phyloP scores from a whole-genome alignment of 1,284 basidiomycete genomes.

The Trichosporon coremiiforme region DNA sequence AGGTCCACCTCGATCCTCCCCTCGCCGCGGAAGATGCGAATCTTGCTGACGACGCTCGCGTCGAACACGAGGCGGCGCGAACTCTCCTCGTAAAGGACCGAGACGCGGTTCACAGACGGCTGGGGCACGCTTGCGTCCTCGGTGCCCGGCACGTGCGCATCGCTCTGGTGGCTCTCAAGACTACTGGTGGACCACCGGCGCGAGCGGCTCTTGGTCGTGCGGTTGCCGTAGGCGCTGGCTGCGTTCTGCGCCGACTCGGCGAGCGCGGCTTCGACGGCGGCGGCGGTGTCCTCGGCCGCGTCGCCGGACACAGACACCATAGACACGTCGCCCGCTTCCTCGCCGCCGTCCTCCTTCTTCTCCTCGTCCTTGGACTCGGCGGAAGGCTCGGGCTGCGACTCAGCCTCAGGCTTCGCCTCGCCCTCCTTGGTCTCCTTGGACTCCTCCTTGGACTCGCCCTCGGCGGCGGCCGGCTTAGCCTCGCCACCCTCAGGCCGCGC shows the following conservation, averaged over 20 bases:
- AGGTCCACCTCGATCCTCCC: constrained; percentile 78
- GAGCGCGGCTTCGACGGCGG: constrained; percentile 34
- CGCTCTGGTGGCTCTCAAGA: constrained; percentile 33
- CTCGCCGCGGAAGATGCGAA: constrained; percentile 78
- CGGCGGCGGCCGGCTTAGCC: constrained; percentile 17
- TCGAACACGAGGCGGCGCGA: constrained; percentile 83
- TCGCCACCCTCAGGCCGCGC: constrained; percentile 18
- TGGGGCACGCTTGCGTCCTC: constrained; percentile 23
- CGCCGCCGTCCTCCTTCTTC: constrained; percentile 36
- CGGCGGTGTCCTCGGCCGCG: constrained; percentile 34
- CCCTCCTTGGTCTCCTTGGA: constrained; percentile 19
- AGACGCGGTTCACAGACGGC: constrained; percentile 62
- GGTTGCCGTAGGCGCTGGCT: constrained; percentile 40
- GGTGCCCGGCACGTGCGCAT: constrained; percentile 11
- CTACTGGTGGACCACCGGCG: constrained; percentile 39
- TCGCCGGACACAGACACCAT: constrained; percentile 39
- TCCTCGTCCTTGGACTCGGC: constrained; percentile 53
- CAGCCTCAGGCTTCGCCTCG: neutral
- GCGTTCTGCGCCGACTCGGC: constrained; percentile 41
- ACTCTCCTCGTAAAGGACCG: constrained; percentile 88
- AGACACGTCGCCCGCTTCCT: constrained; percentile 40
- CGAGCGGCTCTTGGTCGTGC: constrained; percentile 27
- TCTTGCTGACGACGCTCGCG: constrained; percentile 76
- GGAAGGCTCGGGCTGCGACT: constrained; percentile 3
- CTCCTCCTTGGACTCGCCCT: too few relatives aligned